Evolutionary conservation across 306 rosid genomes (phyloP).

Genomic region (Fagus crenata): DNA sequence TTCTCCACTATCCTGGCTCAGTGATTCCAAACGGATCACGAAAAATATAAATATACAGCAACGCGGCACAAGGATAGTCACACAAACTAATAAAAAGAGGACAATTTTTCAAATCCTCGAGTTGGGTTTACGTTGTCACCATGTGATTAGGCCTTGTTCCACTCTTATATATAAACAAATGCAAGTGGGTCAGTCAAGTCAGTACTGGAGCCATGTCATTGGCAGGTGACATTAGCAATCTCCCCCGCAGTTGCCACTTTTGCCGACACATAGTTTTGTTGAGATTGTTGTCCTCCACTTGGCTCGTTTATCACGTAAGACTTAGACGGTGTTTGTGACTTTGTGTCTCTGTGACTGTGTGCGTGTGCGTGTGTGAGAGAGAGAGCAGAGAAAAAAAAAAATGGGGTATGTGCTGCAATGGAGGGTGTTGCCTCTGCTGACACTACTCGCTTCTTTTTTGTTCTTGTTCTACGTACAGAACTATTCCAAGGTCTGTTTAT

Average conservation of each 20-base stretch:
- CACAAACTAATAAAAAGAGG: too few relatives aligned
- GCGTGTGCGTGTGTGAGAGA: not conserved
- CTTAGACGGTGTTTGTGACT: too few relatives aligned
- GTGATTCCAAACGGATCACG: too few relatives aligned
- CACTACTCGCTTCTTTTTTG: slow-evolving; percentile 46
- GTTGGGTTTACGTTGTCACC: not conserved
- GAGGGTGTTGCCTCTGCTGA: slow-evolving; percentile 58
- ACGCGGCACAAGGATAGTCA: too few relatives aligned
- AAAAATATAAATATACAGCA: too few relatives aligned
- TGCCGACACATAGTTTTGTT: too few relatives aligned
- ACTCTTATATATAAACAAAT: too few relatives aligned
- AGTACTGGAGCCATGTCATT: not conserved
- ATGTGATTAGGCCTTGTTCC: not conserved
- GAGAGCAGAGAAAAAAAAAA: not conserved
- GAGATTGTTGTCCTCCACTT: too few relatives aligned
- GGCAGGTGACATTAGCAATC: not conserved
- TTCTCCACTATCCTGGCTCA: too few relatives aligned
- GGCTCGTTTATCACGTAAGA: too few relatives aligned
- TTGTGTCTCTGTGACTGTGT: not conserved
- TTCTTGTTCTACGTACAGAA: slow-evolving; percentile 42
- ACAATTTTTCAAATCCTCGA: too few relatives aligned
- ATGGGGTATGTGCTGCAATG: slow-evolving; percentile 52
- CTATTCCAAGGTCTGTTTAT: slow-evolving; percentile 30
- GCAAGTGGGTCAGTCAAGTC: too few relatives aligned
- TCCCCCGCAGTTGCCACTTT: not conserved